Evolutionary conservation across 306 rosid genomes (phyloP).

Genomic region (Fragaria nilgerrensis): DNA sequence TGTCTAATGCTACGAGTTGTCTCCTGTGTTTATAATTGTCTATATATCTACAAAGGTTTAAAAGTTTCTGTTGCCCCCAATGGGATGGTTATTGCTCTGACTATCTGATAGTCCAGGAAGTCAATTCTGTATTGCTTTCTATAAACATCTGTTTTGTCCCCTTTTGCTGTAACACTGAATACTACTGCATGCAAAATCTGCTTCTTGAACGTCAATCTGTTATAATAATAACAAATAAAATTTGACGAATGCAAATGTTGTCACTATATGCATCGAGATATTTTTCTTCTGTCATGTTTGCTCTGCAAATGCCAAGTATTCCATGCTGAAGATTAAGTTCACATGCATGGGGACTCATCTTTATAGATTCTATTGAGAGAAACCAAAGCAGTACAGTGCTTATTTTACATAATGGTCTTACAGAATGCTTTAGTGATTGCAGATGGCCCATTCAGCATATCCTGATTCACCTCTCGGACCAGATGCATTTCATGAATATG

Average conservation of each 20-base stretch:
- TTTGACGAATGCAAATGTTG: not conserved
- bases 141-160: not conserved
- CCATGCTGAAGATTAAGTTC: not conserved
- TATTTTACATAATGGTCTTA: not conserved
- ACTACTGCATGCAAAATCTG: not conserved
- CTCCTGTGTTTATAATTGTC: not conserved
- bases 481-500: constrained; percentile 89
- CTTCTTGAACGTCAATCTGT: not conserved
- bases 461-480: constrained; percentile 96
- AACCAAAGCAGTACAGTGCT: not conserved
- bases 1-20: not conserved
- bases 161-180: not conserved
- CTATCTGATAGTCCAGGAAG: not conserved
- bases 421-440: constrained; percentile 32
- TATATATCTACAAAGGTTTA: not conserved
- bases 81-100: not conserved
- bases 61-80: not conserved
- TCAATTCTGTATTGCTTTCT: not conserved
- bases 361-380: not conserved
- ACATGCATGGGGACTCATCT: not conserved
- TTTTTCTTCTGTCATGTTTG: not conserved
- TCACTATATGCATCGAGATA: not conserved
- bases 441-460: constrained; percentile 72
- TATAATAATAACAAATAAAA: not conserved
- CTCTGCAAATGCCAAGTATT: not conserved